phyloP scores from a whole-genome alignment of 805 yeast genomes.

The Candida tallmaniae region DNA sequence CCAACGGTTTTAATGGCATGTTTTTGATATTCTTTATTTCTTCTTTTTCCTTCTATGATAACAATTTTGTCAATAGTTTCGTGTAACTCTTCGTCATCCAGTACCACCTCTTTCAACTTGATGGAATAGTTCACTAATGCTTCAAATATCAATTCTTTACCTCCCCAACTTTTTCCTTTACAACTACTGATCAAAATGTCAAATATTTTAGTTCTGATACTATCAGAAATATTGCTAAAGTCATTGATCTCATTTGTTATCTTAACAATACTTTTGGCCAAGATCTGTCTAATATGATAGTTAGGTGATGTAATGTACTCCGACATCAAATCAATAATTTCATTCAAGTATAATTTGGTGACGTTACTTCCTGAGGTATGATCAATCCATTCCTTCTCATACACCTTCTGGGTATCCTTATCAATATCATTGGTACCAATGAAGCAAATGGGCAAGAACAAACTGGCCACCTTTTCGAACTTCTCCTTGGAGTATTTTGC shows the following conservation, averaged over 20 bases:
- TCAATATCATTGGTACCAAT: constrained; percentile 68
- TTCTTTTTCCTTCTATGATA: constrained; percentile 58
- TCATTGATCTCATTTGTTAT: constrained; percentile 42
- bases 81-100: constrained; percentile 21
- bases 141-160: constrained; percentile 72
- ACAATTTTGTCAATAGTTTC: constrained; percentile 42
- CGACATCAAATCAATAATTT: constrained; percentile 54
- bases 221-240: constrained; percentile 19
- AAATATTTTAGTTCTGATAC: constrained; percentile 33
- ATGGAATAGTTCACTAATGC: constrained; percentile 59
- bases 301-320: constrained; percentile 50
- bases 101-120: constrained; percentile 37
- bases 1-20: constrained; percentile 53
- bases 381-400: constrained; percentile 72
- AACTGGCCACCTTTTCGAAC: constrained; percentile 56
- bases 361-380: constrained; percentile 75
- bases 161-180: constrained; percentile 81
- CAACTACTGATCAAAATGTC: constrained; percentile 54
- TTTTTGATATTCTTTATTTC: constrained; percentile 59
- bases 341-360: constrained; percentile 61
- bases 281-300: constrained; percentile 62
- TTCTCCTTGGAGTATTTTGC: constrained; percentile 64
- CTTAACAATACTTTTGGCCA: constrained; percentile 63
- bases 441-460: constrained; percentile 73
- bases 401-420: constrained; percentile 41